Base-by-base conservation (phyloP, 169 alveolate species). In the Ichthyophthirius multifiliis region DNA sequence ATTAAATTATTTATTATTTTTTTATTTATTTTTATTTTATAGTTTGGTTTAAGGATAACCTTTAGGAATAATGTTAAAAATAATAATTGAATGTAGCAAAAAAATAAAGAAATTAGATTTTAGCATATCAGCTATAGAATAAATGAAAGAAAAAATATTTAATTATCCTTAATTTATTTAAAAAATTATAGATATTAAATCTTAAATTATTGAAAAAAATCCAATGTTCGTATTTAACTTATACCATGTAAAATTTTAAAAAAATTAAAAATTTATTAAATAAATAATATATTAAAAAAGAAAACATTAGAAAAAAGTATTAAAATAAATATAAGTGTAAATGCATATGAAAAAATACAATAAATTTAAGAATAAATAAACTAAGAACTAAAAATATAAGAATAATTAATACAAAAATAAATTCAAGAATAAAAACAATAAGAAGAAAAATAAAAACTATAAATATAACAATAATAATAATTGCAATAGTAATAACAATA, bases 111-210 rank as follows among this genome's bases (percentile, higher is more conserved):
- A 82, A 84, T 41, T 83, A 88, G 80, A 83, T 44, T 95, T 92
- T 76, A 95, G 95, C 0, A 75, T 87, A 0, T 89, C 83, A 12
- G 96, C 97, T n/a, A 65, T 95, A 37, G 90, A 89, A 35, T 85
- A 89, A 37, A 88, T 94, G 79, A 82, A 77, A 5, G 93, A 90
- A 16, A 88, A 82, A 76, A 39, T 78, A 55, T 39, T 27, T 27
- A 39, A 55, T 27, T 55, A 27, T 39, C 71, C 71, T 55, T 1
- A 55, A 34, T 55, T 55, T 23, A 39, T 55, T 27, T 27, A 55
- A 27, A 23, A 16, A 4, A 34, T 55, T 9, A 27, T 55, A 3
- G 71, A 55, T 9, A n/a, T 16, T 1, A 2, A 34, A 3, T 55
- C 43, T 39, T 39, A 55, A 0, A n/a, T 55, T 20, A 15, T 39